These are phyloP conservation scores for Tolypocladium paradoxum DNA, from an alignment of 2,329 filamentous ascomycete species.

Conservation along the genomic window DNA sequence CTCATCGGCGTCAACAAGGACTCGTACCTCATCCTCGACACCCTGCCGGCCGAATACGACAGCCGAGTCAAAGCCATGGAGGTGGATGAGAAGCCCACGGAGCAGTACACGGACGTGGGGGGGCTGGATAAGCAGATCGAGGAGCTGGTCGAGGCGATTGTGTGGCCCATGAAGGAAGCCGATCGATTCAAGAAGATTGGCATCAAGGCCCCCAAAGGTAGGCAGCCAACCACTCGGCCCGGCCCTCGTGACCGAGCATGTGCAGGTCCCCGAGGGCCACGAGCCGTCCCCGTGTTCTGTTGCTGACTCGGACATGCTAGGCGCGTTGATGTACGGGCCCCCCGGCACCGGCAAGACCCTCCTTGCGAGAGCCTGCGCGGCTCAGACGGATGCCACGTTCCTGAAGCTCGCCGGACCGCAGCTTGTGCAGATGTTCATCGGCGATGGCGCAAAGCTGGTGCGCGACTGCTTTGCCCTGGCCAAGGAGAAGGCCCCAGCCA, in stretches of 20 bases:
- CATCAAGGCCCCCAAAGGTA: constrained; percentile 98
- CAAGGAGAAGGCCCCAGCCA: constrained; percentile 97
- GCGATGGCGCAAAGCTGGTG: constrained; percentile 94
- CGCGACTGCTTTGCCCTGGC: constrained; percentile 95
- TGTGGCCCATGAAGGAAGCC: constrained; percentile 99
- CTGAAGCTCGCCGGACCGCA: constrained; percentile 96
- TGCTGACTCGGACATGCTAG: constrained; percentile 30
- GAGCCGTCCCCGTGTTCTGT: background rate
- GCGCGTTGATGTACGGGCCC: constrained; percentile 95
- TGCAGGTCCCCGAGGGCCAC: background rate
- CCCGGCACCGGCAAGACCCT: constrained; percentile 86
- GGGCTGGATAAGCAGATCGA: constrained; percentile 98
- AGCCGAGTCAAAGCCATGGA: constrained; percentile 99
- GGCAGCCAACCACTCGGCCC: background rate
- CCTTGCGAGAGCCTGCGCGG: constrained; percentile 88
- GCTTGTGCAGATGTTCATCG: constrained; percentile 99
- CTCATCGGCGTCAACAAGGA: constrained; percentile 99
- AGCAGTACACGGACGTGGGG: constrained; percentile 97
- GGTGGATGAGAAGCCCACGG: constrained; percentile 98
- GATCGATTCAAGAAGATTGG: constrained; percentile 99
- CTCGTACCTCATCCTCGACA: constrained; percentile 94
- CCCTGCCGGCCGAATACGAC: constrained; percentile 93
- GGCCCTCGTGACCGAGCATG: background rate
- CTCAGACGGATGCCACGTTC: constrained; percentile 97
- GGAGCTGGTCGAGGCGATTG: constrained; percentile 94